phyloP scores from a whole-genome alignment of 2,329 filamentous ascomycete species.

The Penicillium griseofulvum region DNA sequence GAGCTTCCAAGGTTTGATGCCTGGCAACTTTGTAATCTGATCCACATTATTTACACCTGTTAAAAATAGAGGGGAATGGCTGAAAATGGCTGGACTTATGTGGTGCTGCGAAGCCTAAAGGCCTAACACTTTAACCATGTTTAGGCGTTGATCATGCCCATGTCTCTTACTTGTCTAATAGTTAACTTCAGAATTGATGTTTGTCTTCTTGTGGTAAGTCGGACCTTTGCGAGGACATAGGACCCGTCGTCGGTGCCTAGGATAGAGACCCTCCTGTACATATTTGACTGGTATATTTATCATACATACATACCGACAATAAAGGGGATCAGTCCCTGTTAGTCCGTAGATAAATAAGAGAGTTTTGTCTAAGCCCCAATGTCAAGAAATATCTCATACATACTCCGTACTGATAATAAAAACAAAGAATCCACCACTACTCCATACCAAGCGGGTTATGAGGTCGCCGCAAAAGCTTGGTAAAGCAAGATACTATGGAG shows the following conservation, averaged over 20 bases:
- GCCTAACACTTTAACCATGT: background rate
- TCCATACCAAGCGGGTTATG: background rate
- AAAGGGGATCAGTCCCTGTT: background rate
- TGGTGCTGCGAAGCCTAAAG: background rate
- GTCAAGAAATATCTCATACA: background rate
- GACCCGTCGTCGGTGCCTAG: background rate
- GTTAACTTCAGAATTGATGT: background rate
- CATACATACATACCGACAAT: background rate
- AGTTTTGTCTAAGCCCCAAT: background rate
- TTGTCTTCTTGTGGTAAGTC: background rate
- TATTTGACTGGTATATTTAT: background rate
- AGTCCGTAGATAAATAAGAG: background rate
- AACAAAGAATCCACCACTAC: background rate
- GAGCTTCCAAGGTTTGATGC: too few relatives aligned
- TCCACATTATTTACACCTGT: background rate
- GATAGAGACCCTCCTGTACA: background rate
- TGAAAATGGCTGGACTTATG: background rate
- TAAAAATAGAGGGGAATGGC: background rate
- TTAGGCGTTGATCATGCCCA: background rate
- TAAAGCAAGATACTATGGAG: background rate
- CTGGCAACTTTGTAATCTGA: too few relatives aligned
- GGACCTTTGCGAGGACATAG: background rate
- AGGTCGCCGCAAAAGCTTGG: constrained; percentile 2
- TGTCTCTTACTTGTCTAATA: background rate
- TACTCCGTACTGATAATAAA: background rate